Conservation (phyloP, 2,329 filamentous ascomycete species). For the Neopestalotiopsis sp. region DNA sequence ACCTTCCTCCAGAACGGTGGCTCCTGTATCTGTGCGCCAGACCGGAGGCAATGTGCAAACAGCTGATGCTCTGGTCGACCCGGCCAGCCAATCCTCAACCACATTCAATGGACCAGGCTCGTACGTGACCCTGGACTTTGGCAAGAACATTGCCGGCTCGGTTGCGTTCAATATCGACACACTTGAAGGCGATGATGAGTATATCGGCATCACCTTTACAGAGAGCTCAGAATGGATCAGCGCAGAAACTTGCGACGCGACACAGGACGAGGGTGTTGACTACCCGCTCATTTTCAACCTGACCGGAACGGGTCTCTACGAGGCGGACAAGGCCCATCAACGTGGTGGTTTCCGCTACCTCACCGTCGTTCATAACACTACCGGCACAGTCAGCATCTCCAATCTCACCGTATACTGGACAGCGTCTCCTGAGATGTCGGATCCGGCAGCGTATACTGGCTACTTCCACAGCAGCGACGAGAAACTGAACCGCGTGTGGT, state of each 20-base stretch:
- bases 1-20: slow-evolving; percentile 6
- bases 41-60: slow-evolving; percentile 5
- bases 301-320: not conserved
- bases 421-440: slow-evolving; percentile 4
- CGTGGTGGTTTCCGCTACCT: slow-evolving; percentile 10
- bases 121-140: slow-evolving; percentile 14
- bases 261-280: slow-evolving; percentile 7
- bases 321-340: slow-evolving; percentile 3
- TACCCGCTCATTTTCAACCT: slow-evolving; percentile 10
- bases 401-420: slow-evolving; percentile 6
- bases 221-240: slow-evolving; percentile 14
- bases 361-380: slow-evolving; percentile 3
- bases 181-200: slow-evolving; percentile 1
- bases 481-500: slow-evolving; percentile 13
- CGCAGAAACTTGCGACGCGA: slow-evolving; percentile 11
- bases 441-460: slow-evolving; percentile 10
- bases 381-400: slow-evolving; percentile 10
- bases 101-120: not conserved
- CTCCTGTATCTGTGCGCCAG: not conserved
- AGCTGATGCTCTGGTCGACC: not conserved
- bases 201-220: slow-evolving; percentile 9
- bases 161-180: slow-evolving; percentile 9
- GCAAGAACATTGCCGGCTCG: slow-evolving; percentile 12
- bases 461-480: slow-evolving; percentile 12
- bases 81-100: not conserved